phyloP scores from a whole-genome alignment of 106 monocot species.

The Vanilla planifolia region DNA sequence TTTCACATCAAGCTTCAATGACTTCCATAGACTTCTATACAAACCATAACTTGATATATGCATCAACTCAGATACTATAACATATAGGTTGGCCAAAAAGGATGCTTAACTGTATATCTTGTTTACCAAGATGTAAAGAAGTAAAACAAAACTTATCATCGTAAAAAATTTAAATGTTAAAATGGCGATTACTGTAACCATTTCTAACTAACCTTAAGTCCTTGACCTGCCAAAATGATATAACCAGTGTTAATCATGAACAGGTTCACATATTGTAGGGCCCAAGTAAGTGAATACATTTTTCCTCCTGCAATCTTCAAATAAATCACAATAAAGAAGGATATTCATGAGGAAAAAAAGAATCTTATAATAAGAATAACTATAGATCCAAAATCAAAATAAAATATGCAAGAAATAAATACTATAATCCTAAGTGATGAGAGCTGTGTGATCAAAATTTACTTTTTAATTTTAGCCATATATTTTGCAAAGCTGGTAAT shows the following conservation, averaged over 20 bases:
- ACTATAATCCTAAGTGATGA: no score
- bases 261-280: constrained; percentile 83
- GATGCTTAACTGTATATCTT: not conserved
- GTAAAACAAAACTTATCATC: not conserved
- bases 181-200: not conserved
- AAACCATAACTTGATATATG: no score
- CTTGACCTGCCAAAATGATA: constrained; percentile 93
- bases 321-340: not conserved
- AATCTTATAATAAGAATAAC: not conserved
- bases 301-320: constrained; percentile 53
- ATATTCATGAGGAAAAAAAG: not conserved
- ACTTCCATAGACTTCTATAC: no score
- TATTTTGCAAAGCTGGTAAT: not conserved
- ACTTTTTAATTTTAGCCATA: not conserved
- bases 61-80: no score
- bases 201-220: constrained; percentile 64
- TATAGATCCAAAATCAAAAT: no score
- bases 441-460: not conserved
- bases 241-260: constrained; percentile 98
- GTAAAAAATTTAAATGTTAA: not conserved
- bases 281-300: constrained; percentile 85
- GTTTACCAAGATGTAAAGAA: not conserved
- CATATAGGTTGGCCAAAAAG: no score
- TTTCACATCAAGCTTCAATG: no score
- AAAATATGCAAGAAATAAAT: no score